Evolutionary conservation across 1,284 basidiomycete species (phyloP), one percentile per base, ranked within the genome.

Genomic region (Marasmius tenuissimus): DNA sequence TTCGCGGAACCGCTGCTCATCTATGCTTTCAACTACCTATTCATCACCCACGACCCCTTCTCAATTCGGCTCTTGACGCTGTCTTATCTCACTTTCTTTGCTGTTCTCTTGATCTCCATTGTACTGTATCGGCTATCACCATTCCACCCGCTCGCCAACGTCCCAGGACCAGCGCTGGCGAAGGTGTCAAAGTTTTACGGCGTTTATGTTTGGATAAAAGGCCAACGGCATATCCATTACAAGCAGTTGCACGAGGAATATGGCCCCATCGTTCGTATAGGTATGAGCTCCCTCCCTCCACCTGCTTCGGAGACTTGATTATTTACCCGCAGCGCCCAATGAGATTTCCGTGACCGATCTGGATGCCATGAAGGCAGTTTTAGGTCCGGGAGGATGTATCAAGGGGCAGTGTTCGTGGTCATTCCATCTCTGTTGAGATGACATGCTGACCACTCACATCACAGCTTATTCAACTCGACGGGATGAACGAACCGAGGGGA

Each of bases 321-420:
- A 18, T 59, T 35, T 18, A 47, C 27, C 27, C 8, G 9, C 57
- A 81, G 80, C 79, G 37, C 80, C 79, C 34, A 81, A 81, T 42
- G 80, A 81, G 42, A 55, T 81, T 5, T 80, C 79, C 0, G 72
- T 81, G 42, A 66, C 71, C 55, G 72, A 75, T 33, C 71, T 68
- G 22, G 68, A 75, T 14, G 76, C 78, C 14, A 71, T 81, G 20
- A 70, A 70, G 5, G 67, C 76, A 14, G 64, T 81, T 52, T 69
- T 81, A 68, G 78, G 79, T 3, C 68, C 69, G 38, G 65, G 70
- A 57, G 78, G 78, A 14, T 72, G 80, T 8, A 75, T 73, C 0
- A 81, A 81, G 64, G 80, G 80, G 54, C 75, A 76, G 33, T 77
- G 78, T 81, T 62, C 60, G 79, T 68, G 27, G 12, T 53, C 16